Percentiles rank a stretch among this genome's conserved stretches.
phyloP scores from a whole-genome alignment of 495 filamentous ascomycete genomes.

The Lichenothelia convexa region DNA sequence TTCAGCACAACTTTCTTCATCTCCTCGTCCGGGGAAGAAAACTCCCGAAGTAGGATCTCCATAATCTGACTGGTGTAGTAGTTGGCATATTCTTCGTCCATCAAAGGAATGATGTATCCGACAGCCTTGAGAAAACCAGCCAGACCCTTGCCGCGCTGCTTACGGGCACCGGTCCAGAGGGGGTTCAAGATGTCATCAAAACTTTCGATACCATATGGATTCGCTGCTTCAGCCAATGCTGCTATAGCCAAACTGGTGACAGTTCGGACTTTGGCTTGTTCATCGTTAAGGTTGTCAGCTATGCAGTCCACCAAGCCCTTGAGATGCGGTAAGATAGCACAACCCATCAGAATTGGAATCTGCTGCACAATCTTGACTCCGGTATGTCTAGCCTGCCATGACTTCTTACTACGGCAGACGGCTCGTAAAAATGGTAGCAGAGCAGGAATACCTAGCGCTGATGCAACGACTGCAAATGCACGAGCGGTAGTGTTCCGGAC shows the following conservation, averaged over 20 bases:
- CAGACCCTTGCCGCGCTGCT: slow-evolving; percentile 90
- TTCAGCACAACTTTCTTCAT: slow-evolving; percentile 99
- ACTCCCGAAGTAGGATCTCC: slow-evolving; percentile 93
- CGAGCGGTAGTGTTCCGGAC: slow-evolving; percentile 97
- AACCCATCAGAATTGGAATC: slow-evolving; percentile 98
- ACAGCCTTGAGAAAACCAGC: slow-evolving; percentile 95
- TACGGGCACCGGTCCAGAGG: slow-evolving; percentile 85
- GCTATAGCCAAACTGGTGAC: slow-evolving; percentile 91
- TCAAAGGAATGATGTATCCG: slow-evolving; percentile 93
- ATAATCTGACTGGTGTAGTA: slow-evolving; percentile 98
- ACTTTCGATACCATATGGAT: slow-evolving; percentile 97
- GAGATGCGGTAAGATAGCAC: slow-evolving; percentile 87
- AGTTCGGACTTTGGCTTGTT: slow-evolving; percentile 92
- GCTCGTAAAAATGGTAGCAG: slow-evolving; percentile 88
- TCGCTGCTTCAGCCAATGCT: slow-evolving; percentile 87
- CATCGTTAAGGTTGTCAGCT: slow-evolving; percentile 85
- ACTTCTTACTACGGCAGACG: slow-evolving; percentile 94
- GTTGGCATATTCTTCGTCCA: slow-evolving; percentile 99
- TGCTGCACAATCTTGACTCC: slow-evolving; percentile 98
- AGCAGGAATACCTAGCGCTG: slow-evolving; percentile 87
- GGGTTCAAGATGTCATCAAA: slow-evolving; percentile 97
- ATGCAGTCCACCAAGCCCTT: slow-evolving; percentile 96
- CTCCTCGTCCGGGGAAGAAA: slow-evolving; percentile 91
- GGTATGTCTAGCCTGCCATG: slow-evolving; percentile 97
- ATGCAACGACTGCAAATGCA: slow-evolving; percentile 94